These are phyloP conservation scores for Ophidiomyces ophidiicola DNA, from an alignment of 2,329 filamentous ascomycete species.

Conservation along the genomic window DNA sequence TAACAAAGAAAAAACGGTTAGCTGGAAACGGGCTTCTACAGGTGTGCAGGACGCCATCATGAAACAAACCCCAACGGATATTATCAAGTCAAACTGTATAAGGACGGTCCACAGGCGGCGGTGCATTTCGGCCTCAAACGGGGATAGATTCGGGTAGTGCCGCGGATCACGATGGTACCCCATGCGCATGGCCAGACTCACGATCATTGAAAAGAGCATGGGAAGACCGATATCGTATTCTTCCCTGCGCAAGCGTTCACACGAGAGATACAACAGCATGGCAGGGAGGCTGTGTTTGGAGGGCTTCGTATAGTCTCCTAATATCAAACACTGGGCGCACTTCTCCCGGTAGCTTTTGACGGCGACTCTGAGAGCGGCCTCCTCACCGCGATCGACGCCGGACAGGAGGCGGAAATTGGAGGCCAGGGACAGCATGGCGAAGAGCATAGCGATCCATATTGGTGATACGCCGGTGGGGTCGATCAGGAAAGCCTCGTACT, in stretches of 20 bases:
- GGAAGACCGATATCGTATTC: slow-evolving; percentile 19
- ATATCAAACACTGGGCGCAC: slow-evolving; percentile 21
- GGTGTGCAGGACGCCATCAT: background rate
- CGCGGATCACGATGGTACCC: slow-evolving; percentile 35
- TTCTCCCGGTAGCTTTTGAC: slow-evolving; percentile 10
- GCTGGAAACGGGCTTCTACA: background rate
- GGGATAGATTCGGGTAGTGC: slow-evolving; percentile 25
- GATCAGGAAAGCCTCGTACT: slow-evolving; percentile 13
- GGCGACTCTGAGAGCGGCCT: background rate
- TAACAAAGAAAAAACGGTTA: slow-evolving; percentile 1
- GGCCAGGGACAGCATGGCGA: slow-evolving; percentile 9
- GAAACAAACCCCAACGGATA: slow-evolving; percentile 29
- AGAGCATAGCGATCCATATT: slow-evolving; percentile 13
- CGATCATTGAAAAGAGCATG: slow-evolving; percentile 21
- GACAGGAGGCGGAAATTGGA: slow-evolving; percentile 7
- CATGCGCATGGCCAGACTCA: slow-evolving; percentile 28
- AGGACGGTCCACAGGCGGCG: slow-evolving; percentile 27
- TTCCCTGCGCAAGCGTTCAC: slow-evolving; percentile 18
- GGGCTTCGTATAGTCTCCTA: slow-evolving; percentile 21
- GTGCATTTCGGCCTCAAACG: slow-evolving; percentile 29
- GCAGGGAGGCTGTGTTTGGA: slow-evolving; percentile 22
- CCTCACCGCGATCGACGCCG: background rate
- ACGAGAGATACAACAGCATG: slow-evolving; percentile 18
- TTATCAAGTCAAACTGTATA: slow-evolving; percentile 28
- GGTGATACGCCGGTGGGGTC: slow-evolving; percentile 6